A percentile compares a stretch with the other conserved stretches of the same genome.
Evolutionary conservation across 2,329 filamentous ascomycete species (phyloP).

Genomic region (Clarireedia sp.): DNA sequence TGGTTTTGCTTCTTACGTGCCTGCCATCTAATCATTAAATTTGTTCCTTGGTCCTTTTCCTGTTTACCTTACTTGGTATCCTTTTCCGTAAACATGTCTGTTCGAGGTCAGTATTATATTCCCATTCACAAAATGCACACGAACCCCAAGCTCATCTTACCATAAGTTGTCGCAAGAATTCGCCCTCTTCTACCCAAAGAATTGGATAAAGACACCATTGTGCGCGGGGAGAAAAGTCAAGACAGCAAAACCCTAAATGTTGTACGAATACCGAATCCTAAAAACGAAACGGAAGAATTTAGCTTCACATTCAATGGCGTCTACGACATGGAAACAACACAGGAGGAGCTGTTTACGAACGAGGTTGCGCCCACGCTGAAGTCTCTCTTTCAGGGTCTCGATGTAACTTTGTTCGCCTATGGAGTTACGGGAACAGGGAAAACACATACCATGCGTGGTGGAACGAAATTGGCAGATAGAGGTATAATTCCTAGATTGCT

Average conservation of each 20-base stretch:
- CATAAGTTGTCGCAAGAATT: constrained; percentile 78
- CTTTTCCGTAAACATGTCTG: constrained; percentile 17
- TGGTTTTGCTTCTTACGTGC: no score
- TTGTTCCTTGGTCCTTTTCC: no score
- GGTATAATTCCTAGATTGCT: constrained; percentile 82
- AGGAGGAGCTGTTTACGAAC: constrained; percentile 80
- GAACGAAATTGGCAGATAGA: constrained; percentile 74
- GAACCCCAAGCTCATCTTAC: constrained; percentile 40
- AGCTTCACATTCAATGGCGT: constrained; percentile 93
- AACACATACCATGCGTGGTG: constrained; percentile 92
- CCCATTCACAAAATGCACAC: constrained; percentile 22
- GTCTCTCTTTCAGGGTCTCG: constrained; percentile 81
- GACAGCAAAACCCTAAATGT: constrained; percentile 55
- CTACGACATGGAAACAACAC: constrained; percentile 70
- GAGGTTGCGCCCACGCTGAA: constrained; percentile 93
- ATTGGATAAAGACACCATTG: constrained; percentile 79
- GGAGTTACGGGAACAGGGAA: constrained; percentile 91
- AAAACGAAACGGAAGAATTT: constrained; percentile 85
- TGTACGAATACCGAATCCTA: constrained; percentile 86
- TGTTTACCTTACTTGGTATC: no score
- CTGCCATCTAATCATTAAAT: no score
- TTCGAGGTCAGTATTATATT: constrained; percentile 18
- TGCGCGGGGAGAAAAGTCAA: constrained; percentile 57
- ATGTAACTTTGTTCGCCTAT: constrained; percentile 87
- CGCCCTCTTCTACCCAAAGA: constrained; percentile 82